phyloP scores from a whole-genome alignment of 2,329 filamentous ascomycete species.

The Microdochium paspali region DNA sequence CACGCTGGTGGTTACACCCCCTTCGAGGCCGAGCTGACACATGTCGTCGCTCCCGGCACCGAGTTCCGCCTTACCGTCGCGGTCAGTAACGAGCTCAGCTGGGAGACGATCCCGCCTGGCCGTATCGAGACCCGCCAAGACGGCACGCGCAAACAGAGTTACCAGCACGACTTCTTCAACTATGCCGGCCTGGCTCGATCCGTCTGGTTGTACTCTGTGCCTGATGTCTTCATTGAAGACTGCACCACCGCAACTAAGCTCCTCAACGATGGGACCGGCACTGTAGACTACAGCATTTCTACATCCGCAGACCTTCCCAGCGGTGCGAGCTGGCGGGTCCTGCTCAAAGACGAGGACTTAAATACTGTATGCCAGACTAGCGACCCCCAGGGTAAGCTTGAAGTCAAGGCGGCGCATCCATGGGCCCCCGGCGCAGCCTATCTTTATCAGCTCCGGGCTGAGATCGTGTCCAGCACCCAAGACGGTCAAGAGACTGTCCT shows the following conservation, averaged over 20 bases:
- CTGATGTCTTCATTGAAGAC: slow-evolving; percentile 6
- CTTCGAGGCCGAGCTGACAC: slow-evolving; percentile 15
- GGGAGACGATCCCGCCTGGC: slow-evolving; percentile 18
- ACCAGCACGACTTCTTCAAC: slow-evolving; percentile 17
- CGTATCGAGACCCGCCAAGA: slow-evolving; percentile 4
- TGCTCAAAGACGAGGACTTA: too few species aligned
- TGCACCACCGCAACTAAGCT: slow-evolving; percentile 14
- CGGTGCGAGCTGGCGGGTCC: too few species aligned
- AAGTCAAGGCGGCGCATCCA: slow-evolving; percentile 8
- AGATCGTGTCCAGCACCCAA: slow-evolving; percentile 6
- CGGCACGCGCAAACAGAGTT: slow-evolving; percentile 11
- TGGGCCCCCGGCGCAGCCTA: slow-evolving; percentile 18
- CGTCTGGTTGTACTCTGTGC: slow-evolving; percentile 15
- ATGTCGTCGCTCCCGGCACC: slow-evolving; percentile 9
- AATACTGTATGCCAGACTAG: neutral
- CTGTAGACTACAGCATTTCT: slow-evolving; percentile 6
- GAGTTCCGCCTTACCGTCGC: slow-evolving; percentile 18
- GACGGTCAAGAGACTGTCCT: too few species aligned
- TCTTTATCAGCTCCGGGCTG: slow-evolving; percentile 13
- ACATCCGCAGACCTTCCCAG: too few species aligned
- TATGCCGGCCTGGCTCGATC: slow-evolving; percentile 18
- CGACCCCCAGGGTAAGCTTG: slow-evolving; percentile 5
- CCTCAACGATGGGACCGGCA: slow-evolving; percentile 6
- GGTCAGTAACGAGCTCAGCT: slow-evolving; percentile 18
- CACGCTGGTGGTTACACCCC: slow-evolving; percentile 17